These are phyloP conservation scores for Catunica adiposa DNA, from an alignment of 2,329 filamentous ascomycete species.

Conservation along the genomic window DNA sequence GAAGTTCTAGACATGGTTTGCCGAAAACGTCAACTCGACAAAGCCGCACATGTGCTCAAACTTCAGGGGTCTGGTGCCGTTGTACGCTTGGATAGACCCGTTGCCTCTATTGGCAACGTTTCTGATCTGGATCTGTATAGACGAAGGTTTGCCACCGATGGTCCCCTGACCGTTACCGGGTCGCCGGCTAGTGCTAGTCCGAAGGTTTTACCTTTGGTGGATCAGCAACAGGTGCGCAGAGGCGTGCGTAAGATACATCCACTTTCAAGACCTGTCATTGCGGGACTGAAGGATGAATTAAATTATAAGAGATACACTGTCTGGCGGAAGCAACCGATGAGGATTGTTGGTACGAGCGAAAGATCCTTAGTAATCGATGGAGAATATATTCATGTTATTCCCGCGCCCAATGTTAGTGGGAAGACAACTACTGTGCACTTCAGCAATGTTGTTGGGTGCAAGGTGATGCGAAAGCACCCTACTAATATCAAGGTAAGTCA, in stretches of 20 bases:
- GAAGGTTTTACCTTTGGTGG: constrained; percentile 39
- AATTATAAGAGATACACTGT: constrained; percentile 65
- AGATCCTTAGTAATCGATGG: constrained; percentile 65
- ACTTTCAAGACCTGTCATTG: constrained; percentile 33
- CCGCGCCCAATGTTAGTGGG: constrained; percentile 42
- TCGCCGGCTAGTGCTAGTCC: constrained; percentile 56
- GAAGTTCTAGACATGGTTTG: constrained; percentile 68
- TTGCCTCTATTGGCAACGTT: constrained; percentile 60
- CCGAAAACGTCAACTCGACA: constrained; percentile 61
- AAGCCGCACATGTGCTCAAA: constrained; percentile 63
- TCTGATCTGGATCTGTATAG: constrained; percentile 60
- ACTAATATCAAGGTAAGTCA: constrained; percentile 56
- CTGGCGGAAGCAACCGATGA: constrained; percentile 68
- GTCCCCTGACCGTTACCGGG: constrained; percentile 48
- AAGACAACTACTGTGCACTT: constrained; percentile 74
- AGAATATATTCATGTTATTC: constrained; percentile 77
- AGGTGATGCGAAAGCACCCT: constrained; percentile 63
- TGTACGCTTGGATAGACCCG: constrained; percentile 59
- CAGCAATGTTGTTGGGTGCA: constrained; percentile 65
- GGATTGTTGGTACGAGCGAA: constrained; percentile 59
- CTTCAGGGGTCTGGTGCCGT: constrained; percentile 58
- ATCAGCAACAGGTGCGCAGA: constrained; percentile 25
- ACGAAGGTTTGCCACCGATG: constrained; percentile 59
- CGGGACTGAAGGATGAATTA: constrained; percentile 30
- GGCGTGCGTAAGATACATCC: constrained; percentile 35